Evolutionary conservation across 345 rosid genomes (phyloP), one percentile per base, ranked within the genome.

Genomic region (Camelina sativa): DNA sequence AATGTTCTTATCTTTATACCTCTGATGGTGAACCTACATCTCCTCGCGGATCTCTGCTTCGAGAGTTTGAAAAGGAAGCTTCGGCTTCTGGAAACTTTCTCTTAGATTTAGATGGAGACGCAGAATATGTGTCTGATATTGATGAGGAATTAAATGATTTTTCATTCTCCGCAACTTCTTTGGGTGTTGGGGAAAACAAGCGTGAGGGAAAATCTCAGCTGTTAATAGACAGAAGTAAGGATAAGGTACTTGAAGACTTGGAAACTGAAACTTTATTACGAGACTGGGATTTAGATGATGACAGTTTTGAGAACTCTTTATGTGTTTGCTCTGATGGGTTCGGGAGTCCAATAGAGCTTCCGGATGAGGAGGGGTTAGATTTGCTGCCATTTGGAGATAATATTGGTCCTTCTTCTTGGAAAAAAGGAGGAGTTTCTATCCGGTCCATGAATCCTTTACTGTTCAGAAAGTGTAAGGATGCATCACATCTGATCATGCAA

Each of bases 271-370:
- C 81, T 62, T 77, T 87, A 77, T 82, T 87, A 85, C 82, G 37
- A 61, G 79, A 82, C 28, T 85, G 90, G 85, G 90, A 88, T 65
- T 62, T 90, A 51, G 61, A 83, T 41, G 96, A 90, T 72, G 76
- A 61, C 73, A 74, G 83, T n/a, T 86, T 83, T 58, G 81, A 80
- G 34, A 76, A 66, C 74, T 83, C 90, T 72, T 82, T 82, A 2
- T 34, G 13, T 22, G 61, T 46, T 68, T 73, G 62, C 71, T 79
- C 89, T 38, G 88, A 82, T 63, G 98, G 97, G 62, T 93, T 93
- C 79, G 98, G 97, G 50, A 93, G 98, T 83, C 96, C 97, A 34
- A 84, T 88, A 59, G 88, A 82, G 79, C 75, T 90, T 60, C 79
- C 84, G 0, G 62, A 74, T 55, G 84, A 79, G 15, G 63, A 76